Conservation (phyloP, 148 eudicot species). For the Spergularia bocconei region DNA sequence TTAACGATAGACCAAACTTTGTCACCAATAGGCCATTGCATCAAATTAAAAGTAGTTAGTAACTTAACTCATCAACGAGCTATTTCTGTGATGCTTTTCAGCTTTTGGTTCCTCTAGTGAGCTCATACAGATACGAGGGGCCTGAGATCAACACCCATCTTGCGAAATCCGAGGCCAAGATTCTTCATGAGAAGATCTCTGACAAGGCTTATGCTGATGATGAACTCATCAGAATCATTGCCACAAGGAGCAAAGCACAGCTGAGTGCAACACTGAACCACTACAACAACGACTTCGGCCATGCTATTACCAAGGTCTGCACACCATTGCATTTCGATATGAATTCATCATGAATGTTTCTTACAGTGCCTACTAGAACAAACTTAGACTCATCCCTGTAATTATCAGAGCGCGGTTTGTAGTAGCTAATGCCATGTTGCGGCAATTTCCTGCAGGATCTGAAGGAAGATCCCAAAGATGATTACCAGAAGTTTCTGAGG, state of each 20-base stretch:
- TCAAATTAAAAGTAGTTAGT: too few relatives aligned
- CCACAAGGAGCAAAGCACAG: conserved; percentile 89
- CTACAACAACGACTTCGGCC: conserved; percentile 69
- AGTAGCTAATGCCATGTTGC: background rate
- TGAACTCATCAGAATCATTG: conserved; percentile 69
- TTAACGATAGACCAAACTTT: too few relatives aligned
- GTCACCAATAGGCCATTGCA: too few relatives aligned
- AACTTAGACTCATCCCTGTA: too few relatives aligned
- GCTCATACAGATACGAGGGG: conserved; percentile 78
- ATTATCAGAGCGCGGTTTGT: background rate
- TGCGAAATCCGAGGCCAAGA: conserved; percentile 84
- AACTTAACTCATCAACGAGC: background rate
- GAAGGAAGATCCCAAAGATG: conserved; percentile 65
- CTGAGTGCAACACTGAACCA: conserved; percentile 80
- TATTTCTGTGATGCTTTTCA: conserved; percentile 21
- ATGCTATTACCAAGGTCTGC: conserved; percentile 73
- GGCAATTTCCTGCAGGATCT: conserved; percentile 46
- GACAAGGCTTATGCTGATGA: conserved; percentile 73
- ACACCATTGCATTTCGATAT: background rate
- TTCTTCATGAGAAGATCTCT: conserved; percentile 68
- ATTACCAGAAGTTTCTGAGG: conserved; percentile 60
- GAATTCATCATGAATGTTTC: too few relatives aligned
- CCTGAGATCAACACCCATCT: conserved; percentile 68
- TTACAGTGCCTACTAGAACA: too few relatives aligned
- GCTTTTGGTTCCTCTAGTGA: conserved; percentile 82